These are phyloP conservation scores for Candida succiphila DNA, from an alignment of 805 yeast genomes.

Conservation along the genomic window DNA sequence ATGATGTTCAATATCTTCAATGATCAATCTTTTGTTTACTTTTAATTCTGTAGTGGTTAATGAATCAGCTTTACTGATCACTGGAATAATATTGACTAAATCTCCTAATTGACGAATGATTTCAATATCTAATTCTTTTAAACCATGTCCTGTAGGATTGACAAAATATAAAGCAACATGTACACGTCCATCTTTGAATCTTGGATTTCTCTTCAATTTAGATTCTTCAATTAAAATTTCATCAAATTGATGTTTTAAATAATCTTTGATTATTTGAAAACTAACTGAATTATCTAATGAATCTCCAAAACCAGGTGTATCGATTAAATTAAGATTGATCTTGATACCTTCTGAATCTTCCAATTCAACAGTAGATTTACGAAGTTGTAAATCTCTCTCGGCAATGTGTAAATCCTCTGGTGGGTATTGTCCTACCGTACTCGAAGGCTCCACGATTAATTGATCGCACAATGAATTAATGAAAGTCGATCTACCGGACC, in stretches of 20 bases:
- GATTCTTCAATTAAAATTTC: slow-evolving; percentile 75
- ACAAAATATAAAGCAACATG: slow-evolving; percentile 74
- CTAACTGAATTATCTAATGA: slow-evolving; percentile 58
- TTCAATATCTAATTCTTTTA: slow-evolving; percentile 63
- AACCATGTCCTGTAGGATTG: slow-evolving; percentile 54
- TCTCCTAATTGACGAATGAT: slow-evolving; percentile 61
- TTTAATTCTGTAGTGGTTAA: slow-evolving; percentile 61
- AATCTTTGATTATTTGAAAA: slow-evolving; percentile 65
- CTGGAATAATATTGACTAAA: slow-evolving; percentile 76
- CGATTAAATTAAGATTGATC: slow-evolving; percentile 65
- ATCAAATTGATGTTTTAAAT: slow-evolving; percentile 73
- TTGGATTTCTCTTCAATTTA: slow-evolving; percentile 73
- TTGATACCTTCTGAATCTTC: slow-evolving; percentile 83
- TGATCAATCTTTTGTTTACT: slow-evolving; percentile 62
- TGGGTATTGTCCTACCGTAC: slow-evolving; percentile 28
- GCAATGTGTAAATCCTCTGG: slow-evolving; percentile 39
- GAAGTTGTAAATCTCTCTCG: slow-evolving; percentile 47
- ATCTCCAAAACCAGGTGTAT: slow-evolving; percentile 80
- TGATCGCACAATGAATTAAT: slow-evolving; percentile 88
- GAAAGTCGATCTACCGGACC: slow-evolving; percentile 86
- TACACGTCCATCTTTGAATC: slow-evolving; percentile 77
- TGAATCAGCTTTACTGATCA: slow-evolving; percentile 73
- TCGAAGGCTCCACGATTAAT: slow-evolving; percentile 65
- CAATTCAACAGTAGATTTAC: slow-evolving; percentile 75
- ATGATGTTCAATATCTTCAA: slow-evolving; percentile 66